A percentile compares a stretch with the other conserved stretches of the same genome.
These are phyloP conservation scores for Candida mattraensis DNA, from an alignment of 805 yeast species.

Conservation along the genomic window DNA sequence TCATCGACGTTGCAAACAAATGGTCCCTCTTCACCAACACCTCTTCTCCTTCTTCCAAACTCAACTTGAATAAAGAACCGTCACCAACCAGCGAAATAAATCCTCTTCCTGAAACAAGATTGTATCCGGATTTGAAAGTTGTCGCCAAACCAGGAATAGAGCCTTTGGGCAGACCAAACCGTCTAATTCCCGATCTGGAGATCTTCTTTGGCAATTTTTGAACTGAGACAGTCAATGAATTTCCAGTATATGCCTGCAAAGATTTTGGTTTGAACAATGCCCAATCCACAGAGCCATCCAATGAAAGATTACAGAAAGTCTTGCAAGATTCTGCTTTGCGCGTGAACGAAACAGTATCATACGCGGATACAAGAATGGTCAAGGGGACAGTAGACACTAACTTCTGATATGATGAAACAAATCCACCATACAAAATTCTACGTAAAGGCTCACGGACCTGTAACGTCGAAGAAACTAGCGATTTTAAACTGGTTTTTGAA, in stretches of 20 bases:
- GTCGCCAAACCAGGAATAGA: constrained; percentile 42
- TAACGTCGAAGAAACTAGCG: constrained; percentile 28
- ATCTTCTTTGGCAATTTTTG: constrained; percentile 40
- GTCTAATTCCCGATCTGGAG: constrained; percentile 34
- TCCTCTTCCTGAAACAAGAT: constrained; percentile 57
- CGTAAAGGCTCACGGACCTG: constrained; percentile 40
- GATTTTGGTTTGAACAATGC: constrained; percentile 50
- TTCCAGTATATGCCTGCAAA: constrained; percentile 53
- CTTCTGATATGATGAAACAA: constrained; percentile 45
- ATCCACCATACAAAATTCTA: constrained; percentile 45
- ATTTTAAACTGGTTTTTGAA: constrained; percentile 7
- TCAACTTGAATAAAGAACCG: constrained; percentile 52
- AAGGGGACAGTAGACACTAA: constrained; percentile 49
- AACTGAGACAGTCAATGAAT: constrained; percentile 43
- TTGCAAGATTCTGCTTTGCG: constrained; percentile 24
- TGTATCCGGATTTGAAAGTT: constrained; percentile 42
- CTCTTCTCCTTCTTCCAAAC: constrained; percentile 46
- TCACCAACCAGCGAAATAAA: constrained; percentile 52
- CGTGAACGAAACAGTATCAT: constrained; percentile 16
- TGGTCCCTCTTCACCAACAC: constrained; percentile 45
- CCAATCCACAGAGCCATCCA: constrained; percentile 67
- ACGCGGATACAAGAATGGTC: constrained; percentile 43
- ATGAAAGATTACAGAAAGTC: constrained; percentile 43
- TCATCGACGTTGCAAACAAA: constrained; percentile 50
- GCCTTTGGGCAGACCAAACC: constrained; percentile 21